Base-by-base conservation (phyloP, 2,329 filamentous ascomycete genomes). In the Zarea fungicola region DNA sequence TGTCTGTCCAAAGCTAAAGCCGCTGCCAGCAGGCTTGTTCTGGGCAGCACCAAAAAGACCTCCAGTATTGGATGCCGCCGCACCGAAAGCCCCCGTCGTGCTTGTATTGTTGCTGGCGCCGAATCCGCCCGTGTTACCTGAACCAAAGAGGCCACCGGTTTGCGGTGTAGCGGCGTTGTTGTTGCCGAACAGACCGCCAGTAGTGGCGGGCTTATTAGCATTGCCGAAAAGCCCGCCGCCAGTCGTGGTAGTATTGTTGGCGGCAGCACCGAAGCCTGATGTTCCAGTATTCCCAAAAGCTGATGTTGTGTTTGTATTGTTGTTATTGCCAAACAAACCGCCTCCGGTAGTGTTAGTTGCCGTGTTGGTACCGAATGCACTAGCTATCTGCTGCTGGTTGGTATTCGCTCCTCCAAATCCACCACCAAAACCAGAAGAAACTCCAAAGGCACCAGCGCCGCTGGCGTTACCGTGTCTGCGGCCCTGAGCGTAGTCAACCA, bases 401-500 rank as follows among this genome's bases (percentile, higher is more conserved):
- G 54, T 65, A 51, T 58, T 70, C 28, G 67, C 54, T 23, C n/a
- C n/a, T n/a, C 74, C 72, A 47, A 77, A 77, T 23, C 76, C 77
- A 54, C 76, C 77, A 8, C 75, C 72, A 56, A 79, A 75, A 41
- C 66, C 66, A 18, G 75, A 75, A 56, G 65, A 65, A 22, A 83
- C 76, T 16, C 90, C 92, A 66, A 96, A 96, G 7, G 86, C 87
- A 51, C 90, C 90, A 56, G 90, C 86, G 25, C 89, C 89, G 53
- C 85, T 89, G 35, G 80, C 78, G 66, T 92, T 95, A 28, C 91
- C 93, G 63, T 81, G 89, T 47, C 85, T 85, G 51, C 91, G 83
- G 43, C 91, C 91, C 66, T 91, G 87, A 51, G 84, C 80, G 65
- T 99, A 99, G 67, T 99, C 93, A 39, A 83, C 89, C 53, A 95